Evolutionary conservation across 352 stramenopile species (phyloP).

Genomic region (Phytophthora nicotianae): DNA sequence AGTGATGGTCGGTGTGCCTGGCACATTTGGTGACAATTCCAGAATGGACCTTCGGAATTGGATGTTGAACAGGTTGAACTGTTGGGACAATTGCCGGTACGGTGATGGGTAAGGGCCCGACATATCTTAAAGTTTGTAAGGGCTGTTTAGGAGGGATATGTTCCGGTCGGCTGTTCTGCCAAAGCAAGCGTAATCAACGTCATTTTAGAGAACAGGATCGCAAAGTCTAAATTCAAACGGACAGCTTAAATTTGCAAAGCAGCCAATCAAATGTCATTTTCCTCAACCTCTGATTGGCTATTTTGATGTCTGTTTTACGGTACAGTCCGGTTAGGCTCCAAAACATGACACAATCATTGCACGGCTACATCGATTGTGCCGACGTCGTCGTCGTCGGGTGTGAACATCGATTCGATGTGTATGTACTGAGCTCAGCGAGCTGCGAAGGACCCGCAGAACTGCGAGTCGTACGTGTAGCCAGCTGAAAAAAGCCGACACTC

Average conservation of each 20-base stretch:
- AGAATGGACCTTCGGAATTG: slow-evolving; percentile 25
- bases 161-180: slow-evolving; percentile 2
- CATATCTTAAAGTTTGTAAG: slow-evolving; percentile 5
- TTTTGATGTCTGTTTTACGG: too few relatives aligned
- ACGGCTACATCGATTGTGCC: neutral
- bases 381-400: neutral
- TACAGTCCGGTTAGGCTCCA: neutral
- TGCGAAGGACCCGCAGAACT: too few relatives aligned
- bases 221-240: neutral
- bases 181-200: slow-evolving; percentile 3
- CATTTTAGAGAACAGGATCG: neutral
- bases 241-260: neutral
- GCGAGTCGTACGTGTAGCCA: too few relatives aligned
- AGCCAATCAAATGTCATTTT: neutral
- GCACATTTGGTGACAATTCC: slow-evolving; percentile 25
- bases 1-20: slow-evolving; percentile 18
- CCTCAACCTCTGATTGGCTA: neutral
- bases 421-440: too few relatives aligned
- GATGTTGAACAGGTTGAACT: slow-evolving; percentile 11
- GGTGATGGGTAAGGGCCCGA: slow-evolving; percentile 25
- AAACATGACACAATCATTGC: neutral
- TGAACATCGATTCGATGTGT: too few relatives aligned
- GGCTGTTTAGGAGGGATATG: slow-evolving; percentile 2
- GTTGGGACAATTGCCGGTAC: slow-evolving; percentile 15
- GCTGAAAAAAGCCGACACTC: neutral